A percentile compares a stretch with the other conserved stretches of the same genome.
Conservation (phyloP, 177 flowering plant species). For the Vitis hybrid region DNA sequence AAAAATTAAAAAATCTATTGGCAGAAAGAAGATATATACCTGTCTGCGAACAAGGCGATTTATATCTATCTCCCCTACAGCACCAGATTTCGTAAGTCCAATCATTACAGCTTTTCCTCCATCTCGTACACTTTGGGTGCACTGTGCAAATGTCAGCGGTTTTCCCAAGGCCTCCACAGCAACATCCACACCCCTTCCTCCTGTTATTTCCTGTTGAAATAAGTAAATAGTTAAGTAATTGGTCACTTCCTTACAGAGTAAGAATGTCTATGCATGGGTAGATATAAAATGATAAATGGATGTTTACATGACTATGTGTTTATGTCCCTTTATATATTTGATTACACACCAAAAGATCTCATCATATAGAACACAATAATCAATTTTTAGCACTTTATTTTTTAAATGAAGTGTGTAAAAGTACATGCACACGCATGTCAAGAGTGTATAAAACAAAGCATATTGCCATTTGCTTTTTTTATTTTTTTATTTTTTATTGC, state of each 20-base stretch:
- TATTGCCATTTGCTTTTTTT: too few relatives aligned
- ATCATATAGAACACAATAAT: not conserved
- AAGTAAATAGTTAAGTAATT: not conserved
- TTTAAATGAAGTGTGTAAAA: too few relatives aligned
- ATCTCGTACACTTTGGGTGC: conserved; percentile 79
- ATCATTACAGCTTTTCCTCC: conserved; percentile 99
- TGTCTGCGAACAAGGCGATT: conserved; percentile 95
- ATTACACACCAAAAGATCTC: too few relatives aligned
- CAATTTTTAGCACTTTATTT: not conserved
- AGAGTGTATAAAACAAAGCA: too few relatives aligned
- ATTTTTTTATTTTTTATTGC: too few relatives aligned
- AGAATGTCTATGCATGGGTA: too few relatives aligned
- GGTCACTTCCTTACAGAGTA: too few relatives aligned
- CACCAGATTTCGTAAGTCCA: conserved; percentile 73
- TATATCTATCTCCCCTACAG: conserved; percentile 87
- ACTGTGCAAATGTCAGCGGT: conserved; percentile 84
- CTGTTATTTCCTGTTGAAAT: conserved; percentile 72
- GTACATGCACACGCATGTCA: too few relatives aligned
- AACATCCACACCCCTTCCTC: conserved; percentile 89
- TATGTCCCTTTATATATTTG: too few relatives aligned
- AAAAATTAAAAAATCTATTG: not conserved
- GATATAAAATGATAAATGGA: too few relatives aligned
- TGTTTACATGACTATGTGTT: too few relatives aligned
- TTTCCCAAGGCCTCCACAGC: conserved; percentile 96
- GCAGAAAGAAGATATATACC: conserved; percentile 35